phyloP scores from a whole-genome alignment of 192 early-diverging fungal genomes.

The Umbelopsis isabellina region DNA sequence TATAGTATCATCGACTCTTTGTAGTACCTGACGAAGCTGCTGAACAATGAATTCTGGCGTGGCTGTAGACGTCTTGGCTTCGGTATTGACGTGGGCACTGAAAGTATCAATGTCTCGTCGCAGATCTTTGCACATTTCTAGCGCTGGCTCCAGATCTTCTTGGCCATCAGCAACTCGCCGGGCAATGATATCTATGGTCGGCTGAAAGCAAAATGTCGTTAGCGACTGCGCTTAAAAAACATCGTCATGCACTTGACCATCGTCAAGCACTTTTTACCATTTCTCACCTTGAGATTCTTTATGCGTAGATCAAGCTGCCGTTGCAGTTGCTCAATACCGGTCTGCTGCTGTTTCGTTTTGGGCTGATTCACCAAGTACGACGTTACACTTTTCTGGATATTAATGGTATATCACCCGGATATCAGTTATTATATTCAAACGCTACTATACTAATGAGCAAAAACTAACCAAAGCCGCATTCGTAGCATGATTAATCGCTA shows the following conservation, averaged over 20 bases:
- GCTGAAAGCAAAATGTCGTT: conserved; percentile 36
- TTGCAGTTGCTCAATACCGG: conserved; percentile 29
- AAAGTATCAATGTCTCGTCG: conserved; percentile 58
- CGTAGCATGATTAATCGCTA: conserved; percentile 39
- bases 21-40: conserved; percentile 10
- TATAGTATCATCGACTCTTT: conserved; percentile 40
- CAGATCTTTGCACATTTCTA: conserved; percentile 56
- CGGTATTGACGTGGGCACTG: conserved; percentile 34
- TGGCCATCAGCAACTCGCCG: conserved; percentile 66
- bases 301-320: conserved; percentile 40
- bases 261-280: background rate
- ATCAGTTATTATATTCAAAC: background rate
- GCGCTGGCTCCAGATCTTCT: conserved; percentile 56
- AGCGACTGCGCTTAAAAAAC: background rate
- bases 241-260: too few relatives aligned
- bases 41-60: conserved; percentile 12
- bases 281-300: conserved; percentile 38
- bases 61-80: conserved; percentile 26
- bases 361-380: conserved; percentile 28
- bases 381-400: conserved; percentile 36
- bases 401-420: background rate
- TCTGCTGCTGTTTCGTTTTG: conserved; percentile 23
- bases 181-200: conserved; percentile 73
- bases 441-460: background rate
- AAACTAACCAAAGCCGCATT: conserved; percentile 40